Evolutionary conservation across 31 red algal species (phyloP).

Genomic region (Endocladia muricata): DNA sequence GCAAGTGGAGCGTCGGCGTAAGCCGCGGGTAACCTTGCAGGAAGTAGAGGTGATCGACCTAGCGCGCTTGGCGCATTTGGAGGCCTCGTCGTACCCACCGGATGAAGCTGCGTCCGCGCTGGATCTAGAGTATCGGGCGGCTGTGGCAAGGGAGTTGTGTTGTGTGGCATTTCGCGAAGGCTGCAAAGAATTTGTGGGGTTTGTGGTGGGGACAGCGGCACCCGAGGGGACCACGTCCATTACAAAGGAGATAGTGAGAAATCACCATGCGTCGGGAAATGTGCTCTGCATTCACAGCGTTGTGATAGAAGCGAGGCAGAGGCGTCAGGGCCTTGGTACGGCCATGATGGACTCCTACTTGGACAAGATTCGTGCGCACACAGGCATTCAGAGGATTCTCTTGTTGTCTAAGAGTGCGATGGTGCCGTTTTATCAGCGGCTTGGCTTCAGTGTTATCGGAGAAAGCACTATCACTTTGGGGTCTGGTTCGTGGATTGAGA

Average conservation of each 20-base stretch:
- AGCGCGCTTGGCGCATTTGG: background rate
- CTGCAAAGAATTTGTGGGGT: constrained; percentile 30
- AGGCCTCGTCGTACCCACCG: constrained; percentile 14
- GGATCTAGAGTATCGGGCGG: constrained; percentile 25
- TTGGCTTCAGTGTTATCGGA: constrained; percentile 21
- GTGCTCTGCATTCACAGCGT: constrained; percentile 53
- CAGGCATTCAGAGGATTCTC: constrained; percentile 4
- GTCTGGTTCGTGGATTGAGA: constrained; percentile 29
- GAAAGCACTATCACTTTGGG: constrained; percentile 23
- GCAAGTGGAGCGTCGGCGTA: no score
- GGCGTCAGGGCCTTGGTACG: constrained; percentile 16
- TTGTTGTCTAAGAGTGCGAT: constrained; percentile 16
- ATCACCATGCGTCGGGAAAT: constrained; percentile 14
- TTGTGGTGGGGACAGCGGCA: constrained; percentile 20
- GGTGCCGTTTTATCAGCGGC: constrained; percentile 21
- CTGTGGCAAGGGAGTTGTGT: constrained; percentile 1
- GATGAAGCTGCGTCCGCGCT: constrained; percentile 24
- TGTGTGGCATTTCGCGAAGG: constrained; percentile 25
- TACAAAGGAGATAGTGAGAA: constrained; percentile 23
- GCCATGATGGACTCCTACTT: constrained; percentile 32
- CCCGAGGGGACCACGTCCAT: constrained; percentile 17
- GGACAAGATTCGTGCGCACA: constrained; percentile 6
- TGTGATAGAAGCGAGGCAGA: constrained; percentile 11
- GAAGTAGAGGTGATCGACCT: constrained; percentile 15
- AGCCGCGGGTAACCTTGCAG: background rate